Percentiles rank a stretch among this genome's conserved stretches.
phyloP scores from a whole-genome alignment of 345 rosid species.

The Zanthoxylum bungeanum region DNA sequence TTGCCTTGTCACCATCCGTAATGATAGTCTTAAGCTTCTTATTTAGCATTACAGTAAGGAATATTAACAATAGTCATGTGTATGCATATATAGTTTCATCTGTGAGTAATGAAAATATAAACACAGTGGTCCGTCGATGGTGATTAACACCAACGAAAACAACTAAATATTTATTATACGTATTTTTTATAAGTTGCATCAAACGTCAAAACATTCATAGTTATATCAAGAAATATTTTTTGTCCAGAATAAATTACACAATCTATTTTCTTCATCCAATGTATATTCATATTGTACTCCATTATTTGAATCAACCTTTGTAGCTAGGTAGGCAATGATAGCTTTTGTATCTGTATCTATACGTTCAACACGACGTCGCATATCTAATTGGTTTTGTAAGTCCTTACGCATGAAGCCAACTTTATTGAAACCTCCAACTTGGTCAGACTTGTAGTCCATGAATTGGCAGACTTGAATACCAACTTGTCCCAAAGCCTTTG shows the following conservation, averaged over 20 bases:
- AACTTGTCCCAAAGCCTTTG: no score
- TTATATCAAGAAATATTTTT: no score
- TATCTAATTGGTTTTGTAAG: not conserved
- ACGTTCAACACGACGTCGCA: fast-evolving
- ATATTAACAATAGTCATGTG: fast-evolving
- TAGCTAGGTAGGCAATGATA: no score
- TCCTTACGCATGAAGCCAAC: not conserved
- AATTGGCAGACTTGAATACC: no score
- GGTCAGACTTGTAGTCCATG: no score
- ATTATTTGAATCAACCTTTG: fast-evolving
- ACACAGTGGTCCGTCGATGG: no score
- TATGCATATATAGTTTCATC: not conserved
- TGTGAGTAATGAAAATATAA: fast-evolving
- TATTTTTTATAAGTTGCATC: not conserved
- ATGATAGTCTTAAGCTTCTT: no score
- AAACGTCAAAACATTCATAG: not conserved
- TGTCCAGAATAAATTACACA: not conserved
- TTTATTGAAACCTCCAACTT: no score
- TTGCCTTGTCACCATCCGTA: not conserved
- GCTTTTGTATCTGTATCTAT: no score
- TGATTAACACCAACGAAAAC: not conserved
- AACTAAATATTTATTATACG: no score
- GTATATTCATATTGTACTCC: not conserved
- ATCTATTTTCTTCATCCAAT: no score
- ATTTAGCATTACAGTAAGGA: not conserved